Base-by-base conservation (phyloP, 2,329 filamentous ascomycete genomes). In the Fusarium piperis region DNA sequence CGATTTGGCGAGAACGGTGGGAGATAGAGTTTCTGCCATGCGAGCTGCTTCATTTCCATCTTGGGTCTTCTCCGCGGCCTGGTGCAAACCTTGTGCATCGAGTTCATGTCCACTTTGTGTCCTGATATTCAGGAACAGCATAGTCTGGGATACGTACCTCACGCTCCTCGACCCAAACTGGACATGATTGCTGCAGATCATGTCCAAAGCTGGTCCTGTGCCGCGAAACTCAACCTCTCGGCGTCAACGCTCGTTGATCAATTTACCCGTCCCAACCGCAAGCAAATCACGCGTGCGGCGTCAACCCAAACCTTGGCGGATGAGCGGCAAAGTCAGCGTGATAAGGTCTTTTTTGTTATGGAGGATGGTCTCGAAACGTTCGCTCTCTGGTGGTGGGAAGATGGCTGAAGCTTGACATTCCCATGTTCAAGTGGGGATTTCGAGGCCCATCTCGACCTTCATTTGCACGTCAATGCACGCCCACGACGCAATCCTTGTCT, bases 381-480 rank as follows among this genome's bases (percentile, higher is more conserved):
- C 12, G 32, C 35, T 39, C 44, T 57, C 44, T 57, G 35, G 23
- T 23, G 20, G 28, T 56, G 26, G 33, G 62, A 59, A 65, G 46
- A 32, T 51, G 57, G 52, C 48, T 67, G 68, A 56, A 46, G 26
- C 33, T 15, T 52, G 57, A 51, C 15, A 48, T 44, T 15, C 38
- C 35, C 48, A 59, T 62, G 56, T 32, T 44, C 35, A 56, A 65
- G 70, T 72, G 69, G 70, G 51, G 48, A 56, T 32, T 56, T 44
- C 53, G 23, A 61, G 46, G 39, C 58, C 44, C 58, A 53, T 57
- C 36, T 30, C 59, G 57, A 46, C 46, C 46, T 68, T 72, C 63
- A 73, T 72, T 72, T 73, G 59, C 41, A 26, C 13, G 57, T 72
- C 70, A 72, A 72, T 72, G 70, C 70, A 65, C 70, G 36, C 69